Percentiles rank a stretch among this genome's conserved stretches.
phyloP scores from a whole-genome alignment of 129 eudicot genomes.

The Apium graveolens region DNA sequence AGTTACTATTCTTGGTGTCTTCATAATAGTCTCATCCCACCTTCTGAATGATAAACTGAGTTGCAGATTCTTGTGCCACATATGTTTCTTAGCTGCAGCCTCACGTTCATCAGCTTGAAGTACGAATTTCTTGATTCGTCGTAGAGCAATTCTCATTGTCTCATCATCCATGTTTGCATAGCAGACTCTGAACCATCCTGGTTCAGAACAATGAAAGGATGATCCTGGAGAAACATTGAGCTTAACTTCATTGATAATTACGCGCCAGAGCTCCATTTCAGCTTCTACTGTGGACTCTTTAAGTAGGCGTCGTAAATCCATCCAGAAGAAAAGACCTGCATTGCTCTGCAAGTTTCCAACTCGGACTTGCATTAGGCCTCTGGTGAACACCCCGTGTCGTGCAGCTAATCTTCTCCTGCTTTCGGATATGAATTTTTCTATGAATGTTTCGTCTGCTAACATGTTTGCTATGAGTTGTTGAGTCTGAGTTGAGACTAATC shows the following conservation, averaged over 20 bases:
- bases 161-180: slow-evolving; percentile 59
- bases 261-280: slow-evolving; percentile 36
- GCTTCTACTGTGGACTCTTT: slow-evolving; percentile 39
- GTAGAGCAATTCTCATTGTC: slow-evolving; percentile 36
- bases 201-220: slow-evolving; percentile 53
- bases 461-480: slow-evolving; percentile 43
- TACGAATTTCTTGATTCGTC: slow-evolving; percentile 35
- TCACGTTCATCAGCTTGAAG: slow-evolving; percentile 22
- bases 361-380: slow-evolving; percentile 41
- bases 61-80: slow-evolving; percentile 33
- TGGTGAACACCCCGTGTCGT: slow-evolving; percentile 35
- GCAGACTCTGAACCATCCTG: slow-evolving; percentile 60
- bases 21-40: slow-evolving; percentile 23
- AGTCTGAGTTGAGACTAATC: slow-evolving; percentile 59
- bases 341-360: slow-evolving; percentile 44
- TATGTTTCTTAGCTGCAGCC: slow-evolving; percentile 23
- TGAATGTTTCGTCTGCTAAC: slow-evolving; percentile 39
- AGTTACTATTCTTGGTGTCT: slow-evolving; percentile 17
- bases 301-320: slow-evolving; percentile 44
- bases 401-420: slow-evolving; percentile 32
- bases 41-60: slow-evolving; percentile 32
- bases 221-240: slow-evolving; percentile 51
- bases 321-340: slow-evolving; percentile 57
- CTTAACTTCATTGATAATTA: slow-evolving; percentile 40
- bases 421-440: slow-evolving; percentile 30